Base-by-base conservation (phyloP, 352 stramenopile genomes). In the Phytophthora vignae region DNA sequence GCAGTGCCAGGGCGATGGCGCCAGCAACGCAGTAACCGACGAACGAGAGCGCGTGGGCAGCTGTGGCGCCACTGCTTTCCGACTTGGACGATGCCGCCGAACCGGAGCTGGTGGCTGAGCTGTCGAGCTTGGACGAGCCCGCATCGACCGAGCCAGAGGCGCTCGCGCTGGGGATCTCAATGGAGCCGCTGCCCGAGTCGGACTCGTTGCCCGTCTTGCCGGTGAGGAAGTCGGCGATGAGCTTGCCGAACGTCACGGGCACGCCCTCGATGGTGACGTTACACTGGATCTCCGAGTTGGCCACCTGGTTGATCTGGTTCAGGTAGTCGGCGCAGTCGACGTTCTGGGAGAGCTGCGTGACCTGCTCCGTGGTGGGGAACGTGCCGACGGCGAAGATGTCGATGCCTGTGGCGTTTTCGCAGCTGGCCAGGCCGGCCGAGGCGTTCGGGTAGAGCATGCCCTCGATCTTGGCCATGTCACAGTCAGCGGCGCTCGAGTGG, bases 301-400 rank as follows among this genome's bases (percentile, higher is more conserved):
- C 84, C 46, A 84, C 78, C 56, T 88, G 67, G 73, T 90, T 90
- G 73, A 92, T 86, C 68, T 92, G 84, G 76, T 92, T 92, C 40
- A 88, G 60, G 63, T 84, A 90, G 55, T 88, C 78, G n/a, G 79
- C 83, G 68, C 84, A 92, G 59, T 82, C 83, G 21, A 80, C 72
- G 46, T 83, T 85, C 64, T 80, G 68, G 25, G 84, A 85, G 55
- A 92, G 74, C 58, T 72, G 73, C 46, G 82, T 71, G 22, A 84
- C 83, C 63, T 92, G 81, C 40, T 86, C 79, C 33, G 74, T 64
- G 1, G 78, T 91, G 1, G 85, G 83, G 72, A 91, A 92, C 22
- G 62, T 29, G 22, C 48, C 62, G 5, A 86, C 57, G 1, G 79
- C 64, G 62, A 84, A 92, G 52, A 92, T 88, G 64, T 92, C 79